Conservation (phyloP, 2,329 filamentous ascomycete species). For the Fusarium brachygibbosum region DNA sequence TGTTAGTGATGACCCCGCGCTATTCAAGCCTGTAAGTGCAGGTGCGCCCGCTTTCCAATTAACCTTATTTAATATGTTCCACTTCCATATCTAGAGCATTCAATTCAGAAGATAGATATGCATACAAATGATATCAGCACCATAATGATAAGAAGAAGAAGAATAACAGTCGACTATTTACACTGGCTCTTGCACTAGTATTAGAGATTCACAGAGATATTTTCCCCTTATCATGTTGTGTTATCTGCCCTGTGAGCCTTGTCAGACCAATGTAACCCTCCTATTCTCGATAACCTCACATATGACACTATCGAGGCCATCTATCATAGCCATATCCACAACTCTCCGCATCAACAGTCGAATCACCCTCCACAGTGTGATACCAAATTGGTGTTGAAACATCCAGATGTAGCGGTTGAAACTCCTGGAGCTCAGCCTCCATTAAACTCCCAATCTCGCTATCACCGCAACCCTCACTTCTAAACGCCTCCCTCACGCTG, state of each 20-base stretch:
- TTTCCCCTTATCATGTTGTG: neutral
- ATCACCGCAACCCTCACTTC: slow-evolving; percentile 2
- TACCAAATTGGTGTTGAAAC: slow-evolving; percentile 18
- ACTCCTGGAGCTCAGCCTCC: slow-evolving; percentile 11
- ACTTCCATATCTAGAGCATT: slow-evolving; percentile 3
- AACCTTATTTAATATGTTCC: slow-evolving; percentile 29
- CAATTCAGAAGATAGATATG: neutral
- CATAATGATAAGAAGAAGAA: no score
- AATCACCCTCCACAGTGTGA: slow-evolving; percentile 17
- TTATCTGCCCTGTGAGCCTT: neutral
- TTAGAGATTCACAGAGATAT: neutral
- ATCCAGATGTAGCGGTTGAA: slow-evolving; percentile 20
- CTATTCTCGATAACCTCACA: neutral
- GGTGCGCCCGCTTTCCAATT: slow-evolving; percentile 24
- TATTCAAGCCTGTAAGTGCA: slow-evolving; percentile 1
- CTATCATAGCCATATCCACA: slow-evolving; percentile 17
- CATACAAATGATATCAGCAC: neutral
- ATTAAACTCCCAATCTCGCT: neutral
- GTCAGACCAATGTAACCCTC: slow-evolving; percentile 8
- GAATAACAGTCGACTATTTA: neutral
- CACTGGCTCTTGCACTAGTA: neutral
- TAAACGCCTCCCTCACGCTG: slow-evolving; percentile 21
- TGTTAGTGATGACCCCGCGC: slow-evolving; percentile 30
- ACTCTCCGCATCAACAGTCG: slow-evolving; percentile 21
- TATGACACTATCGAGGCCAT: slow-evolving; percentile 15